A percentile compares a stretch with the other conserved stretches of the same genome.
These are phyloP conservation scores for Phytophthora meadii DNA, from an alignment of 352 stramenopile species.

Conservation along the genomic window DNA sequence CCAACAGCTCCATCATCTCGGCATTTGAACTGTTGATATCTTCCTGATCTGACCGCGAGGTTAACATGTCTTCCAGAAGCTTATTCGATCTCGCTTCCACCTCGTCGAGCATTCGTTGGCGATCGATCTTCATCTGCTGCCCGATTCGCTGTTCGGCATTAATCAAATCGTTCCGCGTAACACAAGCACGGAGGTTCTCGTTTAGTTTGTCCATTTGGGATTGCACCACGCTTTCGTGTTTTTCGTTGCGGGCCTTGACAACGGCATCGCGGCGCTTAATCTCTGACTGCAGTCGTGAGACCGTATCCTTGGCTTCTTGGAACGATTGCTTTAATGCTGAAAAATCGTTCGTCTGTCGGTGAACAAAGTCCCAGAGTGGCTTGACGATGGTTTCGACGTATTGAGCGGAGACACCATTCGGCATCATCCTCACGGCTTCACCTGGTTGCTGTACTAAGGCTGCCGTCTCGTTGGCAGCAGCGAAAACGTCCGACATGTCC, in stretches of 20 bases:
- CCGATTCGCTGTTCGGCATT: conserved; percentile 75
- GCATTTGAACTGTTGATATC: conserved; percentile 84
- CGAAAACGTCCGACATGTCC: conserved; percentile 38
- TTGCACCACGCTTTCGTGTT: conserved; percentile 77
- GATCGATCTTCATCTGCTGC: conserved; percentile 77
- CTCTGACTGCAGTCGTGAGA: conserved; percentile 73
- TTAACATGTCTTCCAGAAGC: conserved; percentile 67
- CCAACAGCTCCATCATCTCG: conserved; percentile 64
- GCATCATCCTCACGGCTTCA: not conserved
- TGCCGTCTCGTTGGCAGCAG: conserved; percentile 24
- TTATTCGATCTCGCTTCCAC: conserved; percentile 71
- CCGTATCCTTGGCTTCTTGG: conserved; percentile 77
- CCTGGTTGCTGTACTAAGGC: conserved; percentile 20
- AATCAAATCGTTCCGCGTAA: conserved; percentile 85
- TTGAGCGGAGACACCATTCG: conserved; percentile 19
- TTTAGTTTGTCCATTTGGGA: conserved; percentile 83
- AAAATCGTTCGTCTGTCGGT: conserved; percentile 83
- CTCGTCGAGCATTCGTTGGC: conserved; percentile 62
- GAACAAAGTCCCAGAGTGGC: conserved; percentile 78
- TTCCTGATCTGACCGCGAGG: conserved; percentile 72
- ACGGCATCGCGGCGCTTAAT: conserved; percentile 85
- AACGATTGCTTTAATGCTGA: conserved; percentile 65
- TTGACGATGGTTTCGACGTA: conserved; percentile 55
- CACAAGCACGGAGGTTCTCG: conserved; percentile 70
- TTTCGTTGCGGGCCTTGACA: conserved; percentile 77